Base-by-base conservation (phyloP, 768 basidiomycete genomes). In the Paxillus involutus region DNA sequence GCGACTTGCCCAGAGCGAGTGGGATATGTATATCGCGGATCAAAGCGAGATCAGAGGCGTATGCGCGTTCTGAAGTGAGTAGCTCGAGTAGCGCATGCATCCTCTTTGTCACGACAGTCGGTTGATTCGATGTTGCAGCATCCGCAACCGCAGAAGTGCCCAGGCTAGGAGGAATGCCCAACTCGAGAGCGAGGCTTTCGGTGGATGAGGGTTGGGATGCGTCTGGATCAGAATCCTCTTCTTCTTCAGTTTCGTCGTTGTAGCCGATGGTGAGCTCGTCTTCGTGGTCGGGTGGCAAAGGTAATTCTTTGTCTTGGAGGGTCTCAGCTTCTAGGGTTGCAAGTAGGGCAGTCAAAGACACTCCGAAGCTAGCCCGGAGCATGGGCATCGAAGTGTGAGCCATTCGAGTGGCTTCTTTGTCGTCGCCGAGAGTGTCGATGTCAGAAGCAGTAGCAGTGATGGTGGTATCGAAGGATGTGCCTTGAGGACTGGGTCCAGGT, bases 41-140 rank as follows among this genome's bases (percentile, higher is more conserved):
- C 50, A 92, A 75, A 14, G 85, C 86, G 26, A 94, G 76, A 75
- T 93, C 91, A n/a, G 84, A 84, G 12, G 91, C 86, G 69, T 92
- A 92, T 1, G 88, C 86, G 26, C 88, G 77, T 64, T 94, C 91
- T 19, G 88, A 89, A 11, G 86, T 82, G 43, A 93, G 77, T 26
- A 94, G 71, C 59, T 94, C 91, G 47, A 83, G 80, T 19, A 93
- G 73, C 9, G 90, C 90, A 66, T 93, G 87, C 21, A 83, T 78
- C 36, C 91, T 81, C 71, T 92, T 92, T 26, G 85, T 79, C 63
- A 83, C 69, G 56, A 62, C 51, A 21, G 71, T 55, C 44, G 69
- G 68, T 53, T 58, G 75, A 19, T 71, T 63, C n/a, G 72, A 64
- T 12, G 66, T 62, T 36, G 55, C 41, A 37, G 61, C 52, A 13